A percentile compares a stretch with the other conserved stretches of the same genome.
Conservation (phyloP, 2,329 filamentous ascomycete species). For the Ophiostoma fasciatum region DNA sequence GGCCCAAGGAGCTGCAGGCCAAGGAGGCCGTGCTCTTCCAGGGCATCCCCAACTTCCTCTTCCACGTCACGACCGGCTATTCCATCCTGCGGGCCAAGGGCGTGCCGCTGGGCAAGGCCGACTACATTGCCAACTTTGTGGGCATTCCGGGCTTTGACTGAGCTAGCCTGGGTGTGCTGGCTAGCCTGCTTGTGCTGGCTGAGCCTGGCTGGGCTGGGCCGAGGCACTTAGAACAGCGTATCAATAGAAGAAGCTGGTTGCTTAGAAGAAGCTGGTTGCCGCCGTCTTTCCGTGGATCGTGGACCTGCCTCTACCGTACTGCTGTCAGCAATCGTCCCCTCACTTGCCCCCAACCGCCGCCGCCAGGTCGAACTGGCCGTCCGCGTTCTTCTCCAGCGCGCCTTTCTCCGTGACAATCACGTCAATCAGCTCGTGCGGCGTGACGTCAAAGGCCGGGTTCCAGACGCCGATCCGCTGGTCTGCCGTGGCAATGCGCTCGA, state of each 20-base stretch:
- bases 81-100: slow-evolving; percentile 39
- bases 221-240: too few species aligned
- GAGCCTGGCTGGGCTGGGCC: too few species aligned
- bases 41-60: slow-evolving; percentile 43
- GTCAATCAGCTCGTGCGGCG: slow-evolving; percentile 76
- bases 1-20: too few species aligned
- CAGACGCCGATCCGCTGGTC: slow-evolving; percentile 69
- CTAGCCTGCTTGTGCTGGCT: too few species aligned
- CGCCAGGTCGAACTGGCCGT: slow-evolving; percentile 53
- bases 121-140: slow-evolving; percentile 30
- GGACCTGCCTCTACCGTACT: too few species aligned
- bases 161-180: too few species aligned
- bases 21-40: slow-evolving; percentile 27
- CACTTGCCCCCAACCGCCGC: too few species aligned
- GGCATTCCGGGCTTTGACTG: slow-evolving; percentile 3
- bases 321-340: too few species aligned
- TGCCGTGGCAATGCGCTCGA: slow-evolving; percentile 66
- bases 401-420: slow-evolving; percentile 88
- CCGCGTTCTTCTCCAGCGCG: slow-evolving; percentile 59
- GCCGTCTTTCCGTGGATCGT: too few species aligned
- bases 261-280: too few species aligned
- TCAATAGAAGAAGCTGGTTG: too few species aligned
- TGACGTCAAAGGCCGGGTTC: slow-evolving; percentile 97
- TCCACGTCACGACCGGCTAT: slow-evolving; percentile 43
- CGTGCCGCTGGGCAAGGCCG: slow-evolving; percentile 41